A percentile compares a stretch with the other conserved stretches of the same genome.
Conservation (phyloP, 1,139 yeast genomes). For the Kazachstania sp. region DNA sequence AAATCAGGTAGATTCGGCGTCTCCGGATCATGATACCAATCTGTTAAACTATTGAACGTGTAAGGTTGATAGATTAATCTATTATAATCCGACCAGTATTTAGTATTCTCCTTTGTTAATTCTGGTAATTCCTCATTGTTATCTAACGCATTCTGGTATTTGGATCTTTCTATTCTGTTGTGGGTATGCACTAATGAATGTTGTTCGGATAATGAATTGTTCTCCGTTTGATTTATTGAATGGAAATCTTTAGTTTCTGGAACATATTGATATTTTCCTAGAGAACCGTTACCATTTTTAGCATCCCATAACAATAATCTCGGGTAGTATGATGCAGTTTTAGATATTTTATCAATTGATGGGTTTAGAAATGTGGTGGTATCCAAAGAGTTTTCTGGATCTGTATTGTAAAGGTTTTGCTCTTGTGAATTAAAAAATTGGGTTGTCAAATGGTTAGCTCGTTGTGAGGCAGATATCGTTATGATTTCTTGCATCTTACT, state of each 20-base stretch:
- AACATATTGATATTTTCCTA: slow-evolving; percentile 44
- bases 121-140: slow-evolving; percentile 33
- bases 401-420: slow-evolving; percentile 43
- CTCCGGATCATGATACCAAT: slow-evolving; percentile 40
- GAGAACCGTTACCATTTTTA: slow-evolving; percentile 54
- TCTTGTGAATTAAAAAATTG: slow-evolving; percentile 84
- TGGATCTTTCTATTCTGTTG: slow-evolving; percentile 37
- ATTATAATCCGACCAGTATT: slow-evolving; percentile 78
- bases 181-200: slow-evolving; percentile 22
- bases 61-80: slow-evolving; percentile 60
- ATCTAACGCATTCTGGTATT: slow-evolving; percentile 59
- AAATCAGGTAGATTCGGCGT: slow-evolving; percentile 31
- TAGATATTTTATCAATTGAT: slow-evolving; percentile 32
- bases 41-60: slow-evolving; percentile 43
- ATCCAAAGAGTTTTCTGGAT: slow-evolving; percentile 38
- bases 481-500: slow-evolving; percentile 58
- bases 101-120: slow-evolving; percentile 39
- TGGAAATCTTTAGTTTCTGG: slow-evolving; percentile 26
- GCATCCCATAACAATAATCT: slow-evolving; percentile 74
- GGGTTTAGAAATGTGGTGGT: slow-evolving; percentile 40
- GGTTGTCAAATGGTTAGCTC: slow-evolving; percentile 63
- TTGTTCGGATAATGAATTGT: slow-evolving; percentile 5
- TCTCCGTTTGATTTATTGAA: slow-evolving; percentile 16
- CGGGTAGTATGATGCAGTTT: slow-evolving; percentile 62
- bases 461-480: slow-evolving; percentile 60